Conservation (phyloP, 495 filamentous ascomycete species). For the Xylaria castorea region DNA sequence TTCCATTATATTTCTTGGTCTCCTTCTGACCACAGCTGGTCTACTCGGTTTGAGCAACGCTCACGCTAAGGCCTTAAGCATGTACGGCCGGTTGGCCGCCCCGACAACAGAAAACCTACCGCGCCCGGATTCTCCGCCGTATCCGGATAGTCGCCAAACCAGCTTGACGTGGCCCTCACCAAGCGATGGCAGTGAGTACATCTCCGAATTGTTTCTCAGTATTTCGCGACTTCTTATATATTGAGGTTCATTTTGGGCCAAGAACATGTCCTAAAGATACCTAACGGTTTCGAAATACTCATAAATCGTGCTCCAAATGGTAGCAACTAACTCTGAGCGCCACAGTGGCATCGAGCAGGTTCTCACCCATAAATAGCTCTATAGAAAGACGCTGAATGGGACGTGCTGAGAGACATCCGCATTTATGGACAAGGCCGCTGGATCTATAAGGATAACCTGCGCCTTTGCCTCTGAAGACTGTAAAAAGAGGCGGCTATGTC, state of each 20-base stretch:
- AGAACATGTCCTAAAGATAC: not conserved
- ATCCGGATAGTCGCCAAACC: slow-evolving; percentile 24
- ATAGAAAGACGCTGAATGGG: slow-evolving; percentile 5
- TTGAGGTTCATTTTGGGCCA: not conserved
- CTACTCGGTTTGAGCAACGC: slow-evolving; percentile 61
- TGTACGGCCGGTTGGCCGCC: slow-evolving; percentile 48
- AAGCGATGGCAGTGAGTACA: slow-evolving; percentile 4
- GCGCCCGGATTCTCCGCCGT: slow-evolving; percentile 14
- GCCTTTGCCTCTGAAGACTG: not conserved
- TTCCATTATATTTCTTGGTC: slow-evolving; percentile 53
- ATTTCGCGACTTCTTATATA: not conserved
- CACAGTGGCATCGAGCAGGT: slow-evolving; percentile 21
- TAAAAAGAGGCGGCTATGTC: not conserved
- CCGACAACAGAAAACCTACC: slow-evolving; percentile 40
- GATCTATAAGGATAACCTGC: not conserved
- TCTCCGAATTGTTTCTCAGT: not conserved
- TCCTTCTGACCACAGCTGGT: slow-evolving; percentile 57
- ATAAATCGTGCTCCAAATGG: not conserved
- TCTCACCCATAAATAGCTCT: slow-evolving; percentile 10
- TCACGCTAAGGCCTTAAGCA: slow-evolving; percentile 47
- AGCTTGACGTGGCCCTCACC: slow-evolving; percentile 25
- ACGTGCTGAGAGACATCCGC: not conserved
- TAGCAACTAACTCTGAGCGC: not conserved
- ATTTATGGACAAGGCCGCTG: not conserved
- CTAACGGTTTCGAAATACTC: not conserved